phyloP scores from a whole-genome alignment of 257 asterid species.

The Solanum megistacrolobum region DNA sequence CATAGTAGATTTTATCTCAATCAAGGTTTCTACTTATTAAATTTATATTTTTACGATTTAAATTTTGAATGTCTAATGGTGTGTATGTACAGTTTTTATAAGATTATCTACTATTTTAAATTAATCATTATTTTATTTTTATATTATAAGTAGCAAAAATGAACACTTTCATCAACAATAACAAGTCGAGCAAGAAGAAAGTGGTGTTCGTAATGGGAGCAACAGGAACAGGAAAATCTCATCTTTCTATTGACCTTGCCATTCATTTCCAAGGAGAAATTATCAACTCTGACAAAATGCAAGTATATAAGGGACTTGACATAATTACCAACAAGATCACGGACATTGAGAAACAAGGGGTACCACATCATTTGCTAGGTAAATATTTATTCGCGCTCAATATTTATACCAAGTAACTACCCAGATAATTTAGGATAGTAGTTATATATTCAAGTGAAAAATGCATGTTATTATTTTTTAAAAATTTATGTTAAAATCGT shows the following conservation, averaged over 20 bases:
- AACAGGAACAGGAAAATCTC: constrained; percentile 7
- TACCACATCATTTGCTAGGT: constrained; percentile 18
- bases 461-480: no score
- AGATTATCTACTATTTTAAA: not conserved
- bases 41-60: not conserved
- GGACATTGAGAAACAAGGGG: not conserved
- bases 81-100: not conserved
- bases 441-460: not conserved
- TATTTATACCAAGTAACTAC: not conserved
- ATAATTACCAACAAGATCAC: not conserved
- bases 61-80: not conserved
- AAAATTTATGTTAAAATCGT: no score
- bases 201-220: not conserved
- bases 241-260: constrained; percentile 6
- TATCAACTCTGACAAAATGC: constrained; percentile 1
- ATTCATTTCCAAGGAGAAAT: constrained; percentile 3
- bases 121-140: not conserved
- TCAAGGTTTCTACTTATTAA: no score
- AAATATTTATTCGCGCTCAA: no score
- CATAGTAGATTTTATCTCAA: no score
- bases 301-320: no score
- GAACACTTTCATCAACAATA: not conserved
- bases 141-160: not conserved
- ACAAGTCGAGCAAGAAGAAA: not conserved
- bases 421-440: not conserved